Conservation (phyloP, 176 grass and related monocot species). For the Oryza longistaminata region DNA sequence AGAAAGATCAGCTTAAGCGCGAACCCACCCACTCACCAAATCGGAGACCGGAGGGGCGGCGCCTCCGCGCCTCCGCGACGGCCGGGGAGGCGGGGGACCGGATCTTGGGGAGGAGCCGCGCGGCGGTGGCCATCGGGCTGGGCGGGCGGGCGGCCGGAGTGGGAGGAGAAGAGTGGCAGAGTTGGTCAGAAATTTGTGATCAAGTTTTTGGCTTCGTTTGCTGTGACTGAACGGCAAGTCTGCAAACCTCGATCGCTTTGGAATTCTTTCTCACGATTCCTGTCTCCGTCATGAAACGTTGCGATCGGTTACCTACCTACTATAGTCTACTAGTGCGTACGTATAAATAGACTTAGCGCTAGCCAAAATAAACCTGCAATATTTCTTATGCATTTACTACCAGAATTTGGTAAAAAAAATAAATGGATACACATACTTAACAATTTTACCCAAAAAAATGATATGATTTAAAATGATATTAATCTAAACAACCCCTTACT, state of each 20-base stretch:
- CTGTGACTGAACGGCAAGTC: background rate
- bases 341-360: too few relatives aligned
- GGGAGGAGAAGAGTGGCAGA: background rate
- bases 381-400: too few relatives aligned
- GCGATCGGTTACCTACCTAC: background rate
- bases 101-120: constrained; percentile 27
- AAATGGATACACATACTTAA: too few relatives aligned
- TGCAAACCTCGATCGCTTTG: background rate
- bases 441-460: too few relatives aligned
- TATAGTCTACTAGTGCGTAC: too few relatives aligned
- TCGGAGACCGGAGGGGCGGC: background rate
- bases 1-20: too few relatives aligned
- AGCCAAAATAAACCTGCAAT: too few relatives aligned
- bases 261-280: background rate
- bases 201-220: background rate
- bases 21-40: constrained; percentile 8
- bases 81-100: background rate
- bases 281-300: background rate
- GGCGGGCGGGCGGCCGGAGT: background rate
- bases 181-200: background rate
- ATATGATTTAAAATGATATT: too few relatives aligned
- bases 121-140: constrained; percentile 18
- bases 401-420: too few relatives aligned
- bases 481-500: too few relatives aligned
- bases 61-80: background rate